phyloP scores from a whole-genome alignment of 768 basidiomycete genomes.

The Russula ochroleuca region DNA sequence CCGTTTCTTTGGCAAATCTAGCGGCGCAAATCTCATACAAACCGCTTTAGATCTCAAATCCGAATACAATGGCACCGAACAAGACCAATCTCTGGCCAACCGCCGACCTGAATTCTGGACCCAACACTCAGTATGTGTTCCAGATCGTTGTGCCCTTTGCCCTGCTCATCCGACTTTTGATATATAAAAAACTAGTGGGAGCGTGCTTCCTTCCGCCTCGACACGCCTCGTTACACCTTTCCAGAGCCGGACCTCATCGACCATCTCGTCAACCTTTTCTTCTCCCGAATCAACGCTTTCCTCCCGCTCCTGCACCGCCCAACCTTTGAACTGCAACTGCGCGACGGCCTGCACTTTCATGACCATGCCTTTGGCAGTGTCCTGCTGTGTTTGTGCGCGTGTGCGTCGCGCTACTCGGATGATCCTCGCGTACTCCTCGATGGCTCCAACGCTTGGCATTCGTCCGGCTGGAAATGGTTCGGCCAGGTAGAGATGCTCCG shows the following conservation, averaged over 20 bases:
- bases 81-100: constrained; percentile 27
- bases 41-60: constrained; percentile 43
- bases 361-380: constrained; percentile 43
- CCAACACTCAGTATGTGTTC: constrained; percentile 40
- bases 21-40: constrained; percentile 41
- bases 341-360: constrained; percentile 38
- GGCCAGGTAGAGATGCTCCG: constrained; percentile 58
- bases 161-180: background rate
- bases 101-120: constrained; percentile 51
- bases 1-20: constrained; percentile 43
- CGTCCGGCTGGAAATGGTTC: constrained; percentile 47
- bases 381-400: constrained; percentile 50
- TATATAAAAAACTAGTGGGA: constrained; percentile 17
- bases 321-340: constrained; percentile 41
- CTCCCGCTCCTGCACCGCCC: constrained; percentile 48
- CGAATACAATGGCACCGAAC: constrained; percentile 34
- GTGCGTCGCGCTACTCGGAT: constrained; percentile 48
- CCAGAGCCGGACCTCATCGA: constrained; percentile 38
- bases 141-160: background rate
- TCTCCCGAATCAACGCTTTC: constrained; percentile 39
- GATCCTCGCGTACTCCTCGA: constrained; percentile 44
- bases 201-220: background rate
- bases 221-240: constrained; percentile 27
- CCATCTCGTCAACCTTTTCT: constrained; percentile 47
- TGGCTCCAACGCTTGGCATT: constrained; percentile 33